Conservation (phyloP, 2,329 filamentous ascomycete genomes). For the Colletotrichum liriopes region DNA sequence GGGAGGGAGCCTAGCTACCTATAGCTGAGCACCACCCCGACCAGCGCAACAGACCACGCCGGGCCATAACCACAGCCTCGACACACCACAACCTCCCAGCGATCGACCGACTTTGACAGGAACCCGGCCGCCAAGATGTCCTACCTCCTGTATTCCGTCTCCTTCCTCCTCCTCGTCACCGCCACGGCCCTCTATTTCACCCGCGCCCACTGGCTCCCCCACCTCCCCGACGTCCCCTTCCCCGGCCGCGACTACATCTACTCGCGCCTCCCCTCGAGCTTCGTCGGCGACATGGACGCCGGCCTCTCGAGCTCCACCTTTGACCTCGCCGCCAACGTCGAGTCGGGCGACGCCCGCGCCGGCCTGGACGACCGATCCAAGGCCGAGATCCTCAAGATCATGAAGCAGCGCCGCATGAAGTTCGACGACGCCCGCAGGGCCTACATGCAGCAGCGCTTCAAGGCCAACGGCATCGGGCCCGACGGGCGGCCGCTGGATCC, state of each 20-base stretch:
- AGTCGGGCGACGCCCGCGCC: conserved; percentile 81
- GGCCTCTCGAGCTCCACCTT: conserved; percentile 89
- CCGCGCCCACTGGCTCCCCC: conserved; percentile 81
- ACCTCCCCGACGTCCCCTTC: conserved; percentile 73
- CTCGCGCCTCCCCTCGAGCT: conserved; percentile 81
- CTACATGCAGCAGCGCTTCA: conserved; percentile 89
- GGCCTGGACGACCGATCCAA: conserved; percentile 89
- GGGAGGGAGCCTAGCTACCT: neutral
- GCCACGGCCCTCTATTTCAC: conserved; percentile 87
- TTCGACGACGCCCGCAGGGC: conserved; percentile 94
- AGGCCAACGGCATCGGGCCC: conserved; percentile 87
- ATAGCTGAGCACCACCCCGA: neutral
- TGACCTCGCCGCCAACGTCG: conserved; percentile 85
- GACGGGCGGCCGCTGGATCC: conserved; percentile 92
- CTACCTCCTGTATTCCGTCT: conserved; percentile 85
- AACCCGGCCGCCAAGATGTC: conserved; percentile 70
- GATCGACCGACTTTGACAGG: neutral
- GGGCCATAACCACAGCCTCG: neutral
- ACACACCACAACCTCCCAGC: neutral
- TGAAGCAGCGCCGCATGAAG: conserved; percentile 85
- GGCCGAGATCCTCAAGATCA: conserved; percentile 87
- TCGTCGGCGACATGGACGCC: conserved; percentile 88
- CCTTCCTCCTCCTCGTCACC: conserved; percentile 78
- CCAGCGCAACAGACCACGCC: neutral
- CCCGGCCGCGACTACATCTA: conserved; percentile 78